Base-by-base conservation (phyloP, 345 rosid species). In the Geranium rotundifolium region DNA sequence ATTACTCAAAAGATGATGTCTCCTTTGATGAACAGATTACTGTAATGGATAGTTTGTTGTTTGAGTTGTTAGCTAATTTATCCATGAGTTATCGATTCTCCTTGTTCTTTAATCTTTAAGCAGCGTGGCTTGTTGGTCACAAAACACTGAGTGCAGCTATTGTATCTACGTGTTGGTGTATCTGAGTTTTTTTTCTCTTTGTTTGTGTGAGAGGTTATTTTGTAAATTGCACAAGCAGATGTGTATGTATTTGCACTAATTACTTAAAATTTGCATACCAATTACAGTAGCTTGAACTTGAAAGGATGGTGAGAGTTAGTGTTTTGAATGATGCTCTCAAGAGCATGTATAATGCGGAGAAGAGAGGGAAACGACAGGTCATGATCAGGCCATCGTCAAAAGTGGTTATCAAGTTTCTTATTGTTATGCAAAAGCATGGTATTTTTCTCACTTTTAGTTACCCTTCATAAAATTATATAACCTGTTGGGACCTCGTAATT, bases 371-470 rank as follows among this genome's bases (percentile, higher is more conserved):
- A 63, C 78, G 85, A 4, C 95, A 88, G 75, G 95, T 85, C 60
- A 81, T 88, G 91, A 85, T 88, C 67, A 75, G 91, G 85, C 95
- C 95, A 60, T 88, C 91, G 62, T 88, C 95, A 0, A 88, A 88
- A 70, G 91, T 88, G 27, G 80, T 88, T 70, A 76, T 88, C 81
- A 88, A 88, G 83, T 83, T 88, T 69, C 91, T 88, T 37, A 57
- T 82, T 58, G 95, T 88, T 62, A 88, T 88, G 95, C 91, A 88
- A 67, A 88, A 88, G 69, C 95, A 88, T 66, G 95, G 95, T 87
- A 67, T 61, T 8, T n/a, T 61, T 10, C 54, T 3, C 3, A 39
- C 15, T 18, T 30, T 15, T 19, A 13, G 9, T 20, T 37, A 29
- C 18, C n/a, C 58, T 4, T 46, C 20, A 63, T 29, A 3, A 5